Evolutionary conservation across 345 rosid genomes (phyloP), one percentile per base, ranked within the genome.

Genomic region (Gossypium bickii): DNA sequence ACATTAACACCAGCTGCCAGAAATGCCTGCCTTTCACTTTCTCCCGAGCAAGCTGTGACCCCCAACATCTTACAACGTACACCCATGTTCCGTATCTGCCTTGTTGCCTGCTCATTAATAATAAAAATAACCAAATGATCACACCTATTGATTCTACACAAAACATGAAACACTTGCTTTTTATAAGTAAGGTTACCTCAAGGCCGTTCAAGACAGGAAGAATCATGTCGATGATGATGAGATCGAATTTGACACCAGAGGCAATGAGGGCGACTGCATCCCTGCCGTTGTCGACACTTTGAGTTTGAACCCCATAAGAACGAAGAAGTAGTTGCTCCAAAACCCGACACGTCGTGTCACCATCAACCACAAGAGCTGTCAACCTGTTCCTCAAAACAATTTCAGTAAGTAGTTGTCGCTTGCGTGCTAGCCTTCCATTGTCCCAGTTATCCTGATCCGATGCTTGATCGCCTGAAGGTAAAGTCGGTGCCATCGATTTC

Each of bases 311-410:
- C 17, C 60, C 72, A 25, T 49, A 51, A 69, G 44, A 22, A 1
- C 4, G 9, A 27, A 69, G 47, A 51, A 16, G 5, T 17, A 24
- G 45, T 9, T 27, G 24, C 44, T 49, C 16, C 3, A 69, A 0
- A 44, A 10, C 16, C 25, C 72, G 45, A 52, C 72, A 49, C 4
- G 29, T 16, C 20, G 12, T 51, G 45, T 9, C 16, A 3, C 45
- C 59, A 69, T 69, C 79, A 43, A 75, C 67, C n/a, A 79, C n/a
- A 55, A 74, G 82, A 9, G 82, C 78, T 15, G 52, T 43, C 62
- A 79, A 4, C 72, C 24, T 45, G 62, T 75, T 70, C 67, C 68
- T 71, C 52, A 64, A 17, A 13, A 12, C 3, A 63, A 74, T 25
- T 27, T 4, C 43, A 24, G 38, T 67, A 11, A 56, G 34, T 38